These are phyloP conservation scores for Boletus tomentosulus DNA, from an alignment of 768 basidiomycete genomes.

Conservation along the genomic window DNA sequence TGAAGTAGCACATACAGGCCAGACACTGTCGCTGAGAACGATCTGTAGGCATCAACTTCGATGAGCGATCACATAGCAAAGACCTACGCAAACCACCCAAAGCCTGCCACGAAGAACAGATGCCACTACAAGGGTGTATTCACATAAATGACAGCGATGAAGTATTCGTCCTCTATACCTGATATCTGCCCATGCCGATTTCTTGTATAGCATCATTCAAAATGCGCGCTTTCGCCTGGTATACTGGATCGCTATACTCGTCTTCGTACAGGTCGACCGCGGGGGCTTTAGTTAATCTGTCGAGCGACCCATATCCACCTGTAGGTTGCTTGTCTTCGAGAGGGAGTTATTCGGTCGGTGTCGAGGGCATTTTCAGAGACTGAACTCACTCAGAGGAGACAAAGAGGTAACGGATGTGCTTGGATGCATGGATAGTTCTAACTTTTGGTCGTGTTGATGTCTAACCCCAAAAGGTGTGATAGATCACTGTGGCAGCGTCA, in stretches of 20 bases:
- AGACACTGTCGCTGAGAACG: conserved; percentile 31
- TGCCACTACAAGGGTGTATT: conserved; percentile 27
- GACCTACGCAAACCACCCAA: conserved; percentile 41
- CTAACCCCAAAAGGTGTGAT: too few species aligned
- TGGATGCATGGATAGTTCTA: not conserved
- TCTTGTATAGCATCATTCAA: conserved; percentile 46
- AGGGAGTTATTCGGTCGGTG: not conserved
- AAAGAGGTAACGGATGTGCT: not conserved
- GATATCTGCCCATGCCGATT: conserved; percentile 56
- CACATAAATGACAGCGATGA: not conserved
- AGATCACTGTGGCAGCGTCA: too few species aligned
- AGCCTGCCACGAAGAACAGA: conserved; percentile 37
- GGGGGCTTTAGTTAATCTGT: not conserved
- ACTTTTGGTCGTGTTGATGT: too few species aligned
- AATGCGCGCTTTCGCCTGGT: conserved; percentile 45
- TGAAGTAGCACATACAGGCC: conserved; percentile 30
- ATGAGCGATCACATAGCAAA: not conserved
- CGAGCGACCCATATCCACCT: not conserved
- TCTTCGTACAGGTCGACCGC: conserved; percentile 31
- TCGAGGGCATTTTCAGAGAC: not conserved
- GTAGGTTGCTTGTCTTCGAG: not conserved
- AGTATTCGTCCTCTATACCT: conserved; percentile 27
- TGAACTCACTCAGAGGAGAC: not conserved
- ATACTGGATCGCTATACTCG: conserved; percentile 41
- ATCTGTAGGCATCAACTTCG: not conserved